Base-by-base conservation (phyloP, 768 basidiomycete genomes). In the Mycena capillaripes region DNA sequence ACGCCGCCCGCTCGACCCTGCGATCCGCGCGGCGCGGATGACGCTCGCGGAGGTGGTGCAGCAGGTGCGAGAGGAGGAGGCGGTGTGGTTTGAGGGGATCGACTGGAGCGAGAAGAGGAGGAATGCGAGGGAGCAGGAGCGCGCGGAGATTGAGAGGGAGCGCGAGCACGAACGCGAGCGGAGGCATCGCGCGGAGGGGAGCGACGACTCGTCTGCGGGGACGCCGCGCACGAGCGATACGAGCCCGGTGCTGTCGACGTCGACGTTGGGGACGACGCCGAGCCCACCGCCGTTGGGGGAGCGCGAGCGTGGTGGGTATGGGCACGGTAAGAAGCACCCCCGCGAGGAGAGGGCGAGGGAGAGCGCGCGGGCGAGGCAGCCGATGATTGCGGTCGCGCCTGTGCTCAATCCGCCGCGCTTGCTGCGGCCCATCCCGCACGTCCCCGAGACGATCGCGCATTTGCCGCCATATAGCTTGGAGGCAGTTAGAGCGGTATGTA, bases 261-360 rank as follows among this genome's bases (percentile, higher is more conserved):
- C 91, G 10, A 95, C 93, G 9, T 77, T 94, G 34, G 91, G 91
- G 72, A 95, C 93, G n/a, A 94, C 93, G 9, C 93, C 93, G 0
- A 92, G 91, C 2, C 93, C 93, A 0, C 91, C 92, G 0, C 93
- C 93, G 30, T 76, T 80, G 2, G 78, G 77, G 19, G 75, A 73
- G 25, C 77, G 16, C 21, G 17, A 75, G n/a, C n/a, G n/a, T n/a
- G n/a, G n/a, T n/a, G n/a, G n/a, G n/a, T n/a, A n/a, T n/a, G n/a
- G n/a, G n/a, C n/a, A n/a, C n/a, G n/a, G n/a, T n/a, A n/a, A n/a
- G n/a, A n/a, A n/a, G n/a, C n/a, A n/a, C n/a, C n/a, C n/a, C 9
- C 82, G 78, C 23, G 77, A 79, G 48, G 80, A 81, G 65, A 83
- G 83, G 82, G 81, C 5, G 73, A 69, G 9, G 70, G 73, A 21